Evolutionary conservation across 2,329 filamentous ascomycete species (phyloP), one percentile per base, ranked within the genome.

Genomic region (Penicillium decumbens): DNA sequence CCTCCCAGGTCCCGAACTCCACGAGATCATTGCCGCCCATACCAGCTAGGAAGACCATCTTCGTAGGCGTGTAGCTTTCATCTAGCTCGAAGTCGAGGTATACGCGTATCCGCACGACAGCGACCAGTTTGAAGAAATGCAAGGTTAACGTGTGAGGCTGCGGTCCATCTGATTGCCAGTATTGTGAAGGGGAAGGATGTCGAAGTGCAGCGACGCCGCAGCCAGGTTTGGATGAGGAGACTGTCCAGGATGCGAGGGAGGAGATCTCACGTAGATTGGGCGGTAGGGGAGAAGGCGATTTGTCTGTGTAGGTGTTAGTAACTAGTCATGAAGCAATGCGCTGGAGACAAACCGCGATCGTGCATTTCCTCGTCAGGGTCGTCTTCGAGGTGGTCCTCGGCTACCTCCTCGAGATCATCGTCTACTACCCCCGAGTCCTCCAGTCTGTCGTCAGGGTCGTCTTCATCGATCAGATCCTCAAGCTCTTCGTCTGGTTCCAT

Each of bases 41-140:
- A 10, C 93, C 93, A 0, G 91, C 92, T 32, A 87, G 82, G 65
- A 97, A 90, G 41, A 87, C 77, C 63, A 98, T 95, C 62, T 90
- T 88, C 1, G 91, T 97, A 0, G 93, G 93, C 3, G 93, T 98
- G 69, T 98, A 98, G 38, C 88, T 93, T 72, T 98, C 93, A 70
- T 98, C 93, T 46, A 89, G 82, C 54, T 86, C 84, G 69, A 95
- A 95, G 72, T 98, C 91, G 39, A 98, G 84, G 59, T 87, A 71
- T 43, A 79, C 56, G 60, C 77, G 52, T 68, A 81, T 62, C 58
- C 77, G 65, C 57, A 80, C 57, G 66, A 83, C 56, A 48, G 76
- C 59, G 58, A 79, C 64, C 54, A 79, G 58, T 71, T 82, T 72
- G 64, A 80, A 64, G 79, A 87, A 75, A 75, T 85, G 82, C 2